Evolutionary conservation across 169 alveolate genomes (phyloP).

Genomic region (Cryptosporidium andersoni): DNA sequence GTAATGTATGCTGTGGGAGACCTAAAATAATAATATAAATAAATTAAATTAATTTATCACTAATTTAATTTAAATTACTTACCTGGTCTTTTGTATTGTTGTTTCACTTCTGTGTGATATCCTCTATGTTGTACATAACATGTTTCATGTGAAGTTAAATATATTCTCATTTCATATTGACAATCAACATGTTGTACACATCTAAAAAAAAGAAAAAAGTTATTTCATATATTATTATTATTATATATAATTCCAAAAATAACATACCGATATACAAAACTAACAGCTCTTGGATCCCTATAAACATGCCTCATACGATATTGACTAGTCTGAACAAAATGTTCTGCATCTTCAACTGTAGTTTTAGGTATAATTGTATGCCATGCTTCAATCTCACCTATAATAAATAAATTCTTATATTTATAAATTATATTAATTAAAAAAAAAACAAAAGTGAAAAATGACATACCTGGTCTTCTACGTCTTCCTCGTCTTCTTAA

Average conservation of each 20-base stretch:
- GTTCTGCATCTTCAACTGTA: constrained; percentile 70
- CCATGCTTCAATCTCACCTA: constrained; percentile 71
- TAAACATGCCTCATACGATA: constrained; percentile 70
- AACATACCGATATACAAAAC: constrained; percentile 66
- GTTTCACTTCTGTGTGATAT: constrained; percentile 66
- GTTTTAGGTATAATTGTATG: constrained; percentile 64
- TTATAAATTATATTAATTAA: not conserved
- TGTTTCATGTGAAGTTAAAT: constrained; percentile 60
- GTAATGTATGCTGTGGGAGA: constrained; percentile 70
- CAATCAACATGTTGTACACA: constrained; percentile 70
- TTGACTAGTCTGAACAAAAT: constrained; percentile 69
- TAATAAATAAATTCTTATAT: not conserved
- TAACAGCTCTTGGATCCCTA: constrained; percentile 70
- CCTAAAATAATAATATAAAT: not conserved
- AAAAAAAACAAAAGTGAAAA: not conserved
- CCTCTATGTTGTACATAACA: constrained; percentile 70
- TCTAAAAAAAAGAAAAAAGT: not conserved
- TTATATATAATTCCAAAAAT: not conserved
- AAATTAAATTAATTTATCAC: not conserved
- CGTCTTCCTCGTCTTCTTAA: constrained; percentile 67
- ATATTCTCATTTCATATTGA: constrained; percentile 70
- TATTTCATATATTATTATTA: not conserved
- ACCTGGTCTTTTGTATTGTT: constrained; percentile 68
- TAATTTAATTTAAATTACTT: not conserved
- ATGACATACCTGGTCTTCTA: constrained; percentile 69